Evolutionary conservation across 768 basidiomycete species (phyloP).

Genomic region (Kondoa malvinella): DNA sequence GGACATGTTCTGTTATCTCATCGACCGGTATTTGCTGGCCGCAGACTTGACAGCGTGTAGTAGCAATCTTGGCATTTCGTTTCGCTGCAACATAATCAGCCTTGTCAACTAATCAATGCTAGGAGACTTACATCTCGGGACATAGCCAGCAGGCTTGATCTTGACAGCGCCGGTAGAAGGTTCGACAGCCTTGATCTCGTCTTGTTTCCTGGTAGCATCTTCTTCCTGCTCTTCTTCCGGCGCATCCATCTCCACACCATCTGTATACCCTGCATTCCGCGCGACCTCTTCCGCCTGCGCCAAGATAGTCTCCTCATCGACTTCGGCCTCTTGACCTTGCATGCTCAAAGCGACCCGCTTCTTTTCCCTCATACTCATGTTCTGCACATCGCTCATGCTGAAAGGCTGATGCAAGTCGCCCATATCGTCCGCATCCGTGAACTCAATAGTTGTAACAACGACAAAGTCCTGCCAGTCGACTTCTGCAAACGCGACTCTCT

Average conservation of each 20-base stretch:
- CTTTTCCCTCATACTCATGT: conserved; percentile 92
- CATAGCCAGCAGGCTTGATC: conserved; percentile 9
- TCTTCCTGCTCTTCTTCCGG: conserved; percentile 46
- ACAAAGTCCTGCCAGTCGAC: conserved; percentile 99
- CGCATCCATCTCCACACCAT: conserved; percentile 43
- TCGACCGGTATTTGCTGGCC: conserved; percentile 92
- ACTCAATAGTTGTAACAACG: conserved; percentile 94
- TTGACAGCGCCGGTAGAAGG: conserved; percentile 13
- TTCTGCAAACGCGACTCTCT: conserved; percentile 84
- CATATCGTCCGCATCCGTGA: conserved; percentile 76
- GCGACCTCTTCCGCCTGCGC: conserved; percentile 46
- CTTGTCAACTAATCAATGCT: background rate
- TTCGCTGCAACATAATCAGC: conserved; percentile 39
- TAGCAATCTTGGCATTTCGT: conserved; percentile 44
- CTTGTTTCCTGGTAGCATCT: conserved; percentile 26
- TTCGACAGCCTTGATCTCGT: conserved; percentile 27
- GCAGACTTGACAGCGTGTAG: conserved; percentile 64
- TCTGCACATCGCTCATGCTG: conserved; percentile 84
- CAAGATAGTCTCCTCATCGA: conserved; percentile 49
- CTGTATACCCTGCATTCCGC: conserved; percentile 53
- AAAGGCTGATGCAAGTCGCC: conserved; percentile 85
- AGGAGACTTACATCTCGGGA: background rate
- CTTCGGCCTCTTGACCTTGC: conserved; percentile 48
- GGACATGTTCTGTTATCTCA: conserved; percentile 92
- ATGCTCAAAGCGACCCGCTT: conserved; percentile 96